phyloP scores from a whole-genome alignment of 2,329 filamentous ascomycete species.

The Allantophomopsis lycopodina region DNA sequence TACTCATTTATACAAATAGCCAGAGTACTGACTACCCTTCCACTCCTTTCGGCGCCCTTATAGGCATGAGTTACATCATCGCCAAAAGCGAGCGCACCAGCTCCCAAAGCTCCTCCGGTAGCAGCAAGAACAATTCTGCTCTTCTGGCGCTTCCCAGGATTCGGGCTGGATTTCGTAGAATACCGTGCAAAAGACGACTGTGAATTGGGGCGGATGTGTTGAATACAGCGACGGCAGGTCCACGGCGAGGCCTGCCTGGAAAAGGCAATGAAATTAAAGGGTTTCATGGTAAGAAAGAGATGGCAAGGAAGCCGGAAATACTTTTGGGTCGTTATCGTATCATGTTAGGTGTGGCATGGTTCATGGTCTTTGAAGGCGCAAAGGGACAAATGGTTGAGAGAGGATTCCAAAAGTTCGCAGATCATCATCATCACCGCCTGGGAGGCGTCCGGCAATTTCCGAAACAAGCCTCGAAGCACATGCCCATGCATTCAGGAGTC shows the following conservation, averaged over 20 bases:
- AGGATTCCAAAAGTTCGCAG: no score
- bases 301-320: background rate
- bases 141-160: background rate
- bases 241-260: background rate
- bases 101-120: slow-evolving; percentile 9
- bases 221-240: background rate
- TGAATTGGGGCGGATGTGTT: no score
- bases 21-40: slow-evolving; percentile 62
- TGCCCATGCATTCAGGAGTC: no score
- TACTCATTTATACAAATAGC: slow-evolving; percentile 84
- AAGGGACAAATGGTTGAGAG: no score
- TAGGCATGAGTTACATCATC: slow-evolving; percentile 67
- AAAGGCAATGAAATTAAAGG: background rate
- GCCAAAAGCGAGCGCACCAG: slow-evolving; percentile 31
- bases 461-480: no score
- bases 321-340: no score
- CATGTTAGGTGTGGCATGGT: no score
- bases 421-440: no score
- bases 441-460: no score
- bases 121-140: slow-evolving; percentile 3
- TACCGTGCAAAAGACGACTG: background rate
- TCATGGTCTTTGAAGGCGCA: no score
- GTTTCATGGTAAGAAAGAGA: background rate
- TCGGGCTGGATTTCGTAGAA: background rate
- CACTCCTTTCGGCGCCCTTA: slow-evolving; percentile 61